Evolutionary conservation across 2,329 filamentous ascomycete species (phyloP), one percentile per base, ranked within the genome.

Genomic region (Arthrocladium fulminans): DNA sequence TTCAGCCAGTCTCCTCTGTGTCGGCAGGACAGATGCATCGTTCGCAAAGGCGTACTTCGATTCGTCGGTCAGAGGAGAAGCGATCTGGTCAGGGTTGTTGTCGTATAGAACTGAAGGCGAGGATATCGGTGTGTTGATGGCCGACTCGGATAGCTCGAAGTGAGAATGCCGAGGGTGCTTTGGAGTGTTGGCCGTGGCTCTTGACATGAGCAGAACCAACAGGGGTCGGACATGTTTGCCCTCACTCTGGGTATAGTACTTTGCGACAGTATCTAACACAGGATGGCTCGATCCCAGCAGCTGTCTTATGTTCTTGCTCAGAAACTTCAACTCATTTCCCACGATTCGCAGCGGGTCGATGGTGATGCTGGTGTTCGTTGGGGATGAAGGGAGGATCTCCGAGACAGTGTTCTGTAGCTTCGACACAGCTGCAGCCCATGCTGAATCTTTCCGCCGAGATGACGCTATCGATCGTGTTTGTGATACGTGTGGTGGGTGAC

Each of bases 191-290:
- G 88, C 80, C 1, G 90, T 96, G 3, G 92, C 92, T 63, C 89
- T 80, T 53, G 89, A 90, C 90, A 98, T 97, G 60, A 98, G 81
- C 53, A 98, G 79, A 24, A 98, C 89, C 52, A 98, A 84, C 66
- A 96, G 79, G 24, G 92, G 92, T 57, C 92, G 83, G 59, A 98
- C 83, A 68, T 97, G 92, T 72, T 98, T 98, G 54, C 92, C 92
- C 73, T 97, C 88, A 51, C 86, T 86, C 61, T 90, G 86, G 19
- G 92, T 95, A 67, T 98, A 98, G 74, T 98, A 98, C 69, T 98
- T 98, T 45, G 92, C 88, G 23, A 89, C 90, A 35, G 87, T 89
- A 63, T 97, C 92, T 51, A 98, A 77, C 39, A 89, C 88, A 0
- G 92, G 92, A 63, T 98, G 90, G 4, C 90, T 90, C 0, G 89